phyloP scores from a whole-genome alignment of 73 alveolate genomes.

The Loxodes magnus region DNA sequence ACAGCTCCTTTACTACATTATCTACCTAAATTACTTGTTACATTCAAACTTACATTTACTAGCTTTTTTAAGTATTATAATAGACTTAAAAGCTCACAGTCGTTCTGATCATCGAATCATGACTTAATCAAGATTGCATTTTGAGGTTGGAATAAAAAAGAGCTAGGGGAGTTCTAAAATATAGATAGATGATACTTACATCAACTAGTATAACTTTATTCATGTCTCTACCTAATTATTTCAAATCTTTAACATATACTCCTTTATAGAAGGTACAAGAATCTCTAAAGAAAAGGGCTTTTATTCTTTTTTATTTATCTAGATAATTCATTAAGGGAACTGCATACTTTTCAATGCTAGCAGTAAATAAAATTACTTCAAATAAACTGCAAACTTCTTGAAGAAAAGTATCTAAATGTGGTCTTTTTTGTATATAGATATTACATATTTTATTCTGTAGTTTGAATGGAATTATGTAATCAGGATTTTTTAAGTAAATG shows the following conservation, averaged over 20 bases:
- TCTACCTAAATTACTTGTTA: too few relatives aligned
- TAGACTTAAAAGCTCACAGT: conserved; percentile 16
- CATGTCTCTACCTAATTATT: conserved; percentile 54
- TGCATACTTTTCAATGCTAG: conserved; percentile 43
- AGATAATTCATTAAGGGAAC: conserved; percentile 30
- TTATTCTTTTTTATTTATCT: conserved; percentile 15
- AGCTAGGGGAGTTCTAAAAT: conserved; percentile 27
- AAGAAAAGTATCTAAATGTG: conserved; percentile 42
- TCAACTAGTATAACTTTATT: conserved; percentile 44
- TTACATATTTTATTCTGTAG: not conserved
- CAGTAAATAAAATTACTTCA: conserved; percentile 58
- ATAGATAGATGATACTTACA: too few relatives aligned
- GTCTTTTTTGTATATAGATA: conserved; percentile 39
- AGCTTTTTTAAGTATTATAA: not conserved
- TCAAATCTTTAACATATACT: conserved; percentile 58
- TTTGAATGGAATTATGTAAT: not conserved
- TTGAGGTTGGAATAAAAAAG: conserved; percentile 31
- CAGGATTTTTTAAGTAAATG: not conserved
- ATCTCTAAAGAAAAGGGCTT: conserved; percentile 52
- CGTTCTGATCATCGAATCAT: conserved; percentile 37
- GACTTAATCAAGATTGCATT: conserved; percentile 36
- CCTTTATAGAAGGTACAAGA: conserved; percentile 53
- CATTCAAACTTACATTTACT: too few relatives aligned
- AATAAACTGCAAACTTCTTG: conserved; percentile 15
- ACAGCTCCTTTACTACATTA: too few relatives aligned